Base-by-base conservation (phyloP, 2,329 filamentous ascomycete genomes). In the Fusarium sp. region DNA sequence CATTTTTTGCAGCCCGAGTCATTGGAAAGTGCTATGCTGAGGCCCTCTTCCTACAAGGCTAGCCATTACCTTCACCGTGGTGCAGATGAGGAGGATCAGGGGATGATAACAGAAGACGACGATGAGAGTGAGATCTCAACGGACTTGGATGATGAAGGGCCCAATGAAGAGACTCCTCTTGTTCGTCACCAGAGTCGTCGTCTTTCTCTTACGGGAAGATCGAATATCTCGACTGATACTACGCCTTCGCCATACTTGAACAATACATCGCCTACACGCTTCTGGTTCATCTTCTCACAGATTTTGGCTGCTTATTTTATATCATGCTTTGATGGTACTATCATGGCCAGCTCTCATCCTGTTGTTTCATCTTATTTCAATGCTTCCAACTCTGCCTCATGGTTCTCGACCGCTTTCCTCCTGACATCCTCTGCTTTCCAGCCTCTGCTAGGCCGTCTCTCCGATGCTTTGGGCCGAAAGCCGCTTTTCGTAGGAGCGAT, bases 321-420 rank as follows among this genome's bases (percentile, higher is more conserved):
- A 18, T 81, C 83, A 34, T 89, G 84, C 77, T 94, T 95, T 75
- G 93, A 95, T 81, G 86, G 88, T 13, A 95, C 92, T 6, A 87
- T 95, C 70, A 94, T 95, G 92, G 92, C 92, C 7, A 91, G 87
- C 44, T 53, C 49, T 27, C 92, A 96, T 78, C 92, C 92, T 0
- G 91, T 93, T 61, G 94, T 95, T 66, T 94, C 92, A 1, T 94
- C 91, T 1, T 89, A 94, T 78, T 95, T 95, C 79, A 83, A 90
- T 65, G 87, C 91, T 51, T 92, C 92, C 32, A 94, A 95, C 78
- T 89, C 89, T 48, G 93, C 93, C 5, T 94, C 92, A 3, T 96
- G 93, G 93, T 84, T 95, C 7, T 94, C 92, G 3, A 95, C 92
- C 0, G 88, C 91, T 0, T 95, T 94, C 70, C 80, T 95, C 38